Conservation (phyloP, 2,329 filamentous ascomycete genomes). For the Fusarium caatingaense region DNA sequence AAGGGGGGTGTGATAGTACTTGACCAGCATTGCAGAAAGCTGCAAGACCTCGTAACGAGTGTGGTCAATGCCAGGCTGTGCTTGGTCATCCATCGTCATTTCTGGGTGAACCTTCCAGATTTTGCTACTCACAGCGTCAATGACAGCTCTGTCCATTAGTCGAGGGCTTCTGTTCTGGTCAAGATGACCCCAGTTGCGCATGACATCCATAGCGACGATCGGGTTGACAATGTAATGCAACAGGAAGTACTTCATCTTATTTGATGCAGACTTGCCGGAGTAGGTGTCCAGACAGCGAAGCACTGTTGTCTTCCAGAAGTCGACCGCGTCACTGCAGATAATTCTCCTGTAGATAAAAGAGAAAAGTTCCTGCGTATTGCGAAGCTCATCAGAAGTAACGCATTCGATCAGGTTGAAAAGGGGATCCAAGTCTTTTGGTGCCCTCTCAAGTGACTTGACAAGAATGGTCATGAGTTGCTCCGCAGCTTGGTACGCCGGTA, state of each 20-base stretch:
- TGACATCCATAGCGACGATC: conserved; percentile 95
- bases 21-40: conserved; percentile 92
- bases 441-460: conserved; percentile 80
- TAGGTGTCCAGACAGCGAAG: conserved; percentile 91
- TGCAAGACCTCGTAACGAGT: conserved; percentile 96
- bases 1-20: conserved; percentile 89
- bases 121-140: conserved; percentile 89
- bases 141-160: conserved; percentile 86
- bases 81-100: conserved; percentile 84
- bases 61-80: conserved; percentile 90
- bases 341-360: conserved; percentile 87
- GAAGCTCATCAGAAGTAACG: conserved; percentile 85
- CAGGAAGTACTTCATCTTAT: conserved; percentile 92
- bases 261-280: conserved; percentile 78
- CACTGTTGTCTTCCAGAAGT: conserved; percentile 85
- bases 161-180: conserved; percentile 70
- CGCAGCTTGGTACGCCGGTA: conserved; percentile 88
- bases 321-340: conserved; percentile 84
- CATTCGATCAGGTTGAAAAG: conserved; percentile 87
- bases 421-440: conserved; percentile 81
- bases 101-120: conserved; percentile 92
- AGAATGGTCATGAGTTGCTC: conserved; percentile 90
- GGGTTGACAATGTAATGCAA: conserved; percentile 95
- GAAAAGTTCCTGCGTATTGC: conserved; percentile 78
- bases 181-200: conserved; percentile 77